Evolutionary conservation across 495 filamentous ascomycete species (phyloP), one percentile per base, ranked within the genome.

Genomic region (Ascodesmis nigricans): DNA sequence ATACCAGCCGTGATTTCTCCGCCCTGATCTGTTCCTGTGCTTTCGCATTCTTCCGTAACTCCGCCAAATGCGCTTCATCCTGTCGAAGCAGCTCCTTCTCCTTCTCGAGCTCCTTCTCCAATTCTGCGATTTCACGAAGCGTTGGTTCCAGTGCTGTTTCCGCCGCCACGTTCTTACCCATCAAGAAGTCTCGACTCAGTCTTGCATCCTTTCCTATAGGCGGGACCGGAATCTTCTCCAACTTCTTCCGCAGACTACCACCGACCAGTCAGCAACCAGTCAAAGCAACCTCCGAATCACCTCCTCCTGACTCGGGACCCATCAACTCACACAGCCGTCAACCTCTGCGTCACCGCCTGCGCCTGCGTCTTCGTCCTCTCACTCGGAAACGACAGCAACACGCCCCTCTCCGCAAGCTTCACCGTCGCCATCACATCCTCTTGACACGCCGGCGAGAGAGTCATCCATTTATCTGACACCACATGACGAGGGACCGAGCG

Each of bases 1-100:
- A 30, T 33, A 49, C 46, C 22, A 21, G 32, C 37, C 47, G 46
- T 15, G 28, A 9, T 27, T 49, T 39, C 21, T 50, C 41, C 11
- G 31, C 35, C 18, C 47, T 41, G 21, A 49, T 31, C 10, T 17
- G 33, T 29, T 50, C 42, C 19, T 50, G 38, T 6, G 22, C 27
- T n/a, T 9, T 37, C 14, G 47, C 47, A 33, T 50, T 50, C n/a
- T 31, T 40, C 11, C 43, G 40, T 33, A 50, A 30, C 21, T 47
- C 18, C 15, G 13, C 15, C 3, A 38, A 33, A n/a, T 37, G 38
- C 13, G 21, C 31, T 18, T 46, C 33, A 17, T 50, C 46, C 19
- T 33, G 19, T 23, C 42, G 29, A 32, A 50, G n/a, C 8, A 23
- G 23, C 8, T 31, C 42, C 30, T 41, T 39, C 24, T 49, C 36